Evolutionary conservation across 2,329 filamentous ascomycete species (phyloP), one percentile per base, ranked within the genome.

Genomic region (Amauroascus niger): DNA sequence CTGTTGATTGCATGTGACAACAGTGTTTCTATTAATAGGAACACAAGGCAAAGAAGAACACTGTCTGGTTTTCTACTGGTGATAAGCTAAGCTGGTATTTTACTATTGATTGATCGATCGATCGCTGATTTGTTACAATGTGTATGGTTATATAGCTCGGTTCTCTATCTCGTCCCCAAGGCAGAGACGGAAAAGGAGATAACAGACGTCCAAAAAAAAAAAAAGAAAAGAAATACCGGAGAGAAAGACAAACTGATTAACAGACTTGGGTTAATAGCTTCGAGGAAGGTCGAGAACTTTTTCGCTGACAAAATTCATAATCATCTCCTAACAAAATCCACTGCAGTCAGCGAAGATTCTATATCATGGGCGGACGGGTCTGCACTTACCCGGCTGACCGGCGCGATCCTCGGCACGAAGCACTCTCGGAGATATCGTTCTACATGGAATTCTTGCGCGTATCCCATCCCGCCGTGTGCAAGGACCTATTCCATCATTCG

Each of bases 361-460:
- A 13, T n/a, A n/a, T n/a, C n/a, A n/a, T n/a, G n/a, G n/a, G n/a
- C n/a, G 7, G 33, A 14, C 13, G 4, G 4, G 9, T 35, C 11
- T 16, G 7, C 24, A 57, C 58, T 52, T 47, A 59, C 58, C 40
- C 56, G 58, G 59, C 77, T 80, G 5, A 82, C 77, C 0, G 79
- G 79, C 2, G 79, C 79, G 56, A 82, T 79, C 20, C 79, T 63
- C 1, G 79, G 79, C 8, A 82, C 78, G 54, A 82, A 74, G 50
- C 75, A 77, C 64, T 82, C 79, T 35, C 80, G 69, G 51, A 82
- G 60, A 64, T 79, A 83, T 45, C 80, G 67, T 65, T 82, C 79
- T 0, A 82, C 80, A 63, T 83, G 76, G 60, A 81, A 82, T 60
- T 82, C 80, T 55, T 78, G 75, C 6, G 79, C 79, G 67, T 82